Evolutionary conservation across 2,329 filamentous ascomycete species (phyloP), one percentile per base, ranked within the genome.

Genomic region (Lachnellula cervina): DNA sequence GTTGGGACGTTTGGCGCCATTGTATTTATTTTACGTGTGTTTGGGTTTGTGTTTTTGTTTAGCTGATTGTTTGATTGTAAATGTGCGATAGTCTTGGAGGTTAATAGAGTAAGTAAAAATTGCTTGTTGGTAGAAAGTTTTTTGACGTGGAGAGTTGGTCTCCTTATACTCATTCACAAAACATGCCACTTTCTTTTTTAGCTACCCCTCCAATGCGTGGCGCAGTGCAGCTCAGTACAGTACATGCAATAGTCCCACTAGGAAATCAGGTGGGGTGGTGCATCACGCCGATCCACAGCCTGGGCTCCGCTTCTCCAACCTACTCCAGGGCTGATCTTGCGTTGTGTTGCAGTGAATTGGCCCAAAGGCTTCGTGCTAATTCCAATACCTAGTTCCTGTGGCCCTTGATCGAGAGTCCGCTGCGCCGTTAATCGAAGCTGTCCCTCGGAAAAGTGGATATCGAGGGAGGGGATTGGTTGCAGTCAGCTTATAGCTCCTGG

Each of bases 1-100:
- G 80, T 82, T 57, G 93, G 93, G 68, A 97, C 82, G 54, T 83
- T 66, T 57, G 68, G 64, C 51, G 68, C 58, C 65, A 68, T 68
- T 54, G 34, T 62, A 60, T 55, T 46, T 52, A 44, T 21, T 17
- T 51, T 51, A 25, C 34, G 25, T 54, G 28, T 32, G 9, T 32
- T 32, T 32, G 28, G 2, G 8, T 9, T 2, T 23, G 32, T 32
- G 9, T 8, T 16, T 46, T 52, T 2, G 5, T 6, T 25, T 47
- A 21, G 9, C 9, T 14, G 17, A 7, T 37, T 32, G 25, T 7
- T 25, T 32, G 13, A 14, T 46, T 46, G 23, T 28, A 25, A 32
- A 11, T 32, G 28, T 32, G 28, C 11, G 28, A 11, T 32, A 32
- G 28, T 11, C 3, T 9, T 28, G 7, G 25, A 28, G 25, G 25